phyloP scores from a whole-genome alignment of 2,329 filamentous ascomycete species.

The Teratosphaeria gauchensis region DNA sequence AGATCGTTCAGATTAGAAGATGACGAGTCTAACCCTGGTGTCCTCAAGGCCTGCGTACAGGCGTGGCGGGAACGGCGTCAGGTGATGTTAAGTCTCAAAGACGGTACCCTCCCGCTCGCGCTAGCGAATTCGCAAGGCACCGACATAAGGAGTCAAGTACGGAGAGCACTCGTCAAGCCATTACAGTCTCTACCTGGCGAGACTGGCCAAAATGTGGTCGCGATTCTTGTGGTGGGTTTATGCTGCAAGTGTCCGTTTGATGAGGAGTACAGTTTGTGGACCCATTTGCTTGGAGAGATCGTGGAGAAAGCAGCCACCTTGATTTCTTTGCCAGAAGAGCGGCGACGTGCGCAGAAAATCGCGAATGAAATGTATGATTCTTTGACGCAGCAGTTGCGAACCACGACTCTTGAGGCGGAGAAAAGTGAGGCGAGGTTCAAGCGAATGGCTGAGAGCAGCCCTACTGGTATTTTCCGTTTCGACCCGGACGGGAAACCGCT shows the following conservation, averaged over 20 bases:
- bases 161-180: slow-evolving; percentile 26
- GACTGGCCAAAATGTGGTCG: slow-evolving; percentile 26
- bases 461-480: slow-evolving; percentile 31
- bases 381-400: slow-evolving; percentile 26
- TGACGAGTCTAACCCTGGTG: not conserved
- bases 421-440: slow-evolving; percentile 30
- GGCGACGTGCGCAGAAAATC: slow-evolving; percentile 24
- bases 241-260: slow-evolving; percentile 31
- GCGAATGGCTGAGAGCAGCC: slow-evolving; percentile 30
- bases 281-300: slow-evolving; percentile 27
- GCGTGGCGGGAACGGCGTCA: slow-evolving; percentile 22
- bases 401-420: slow-evolving; percentile 22
- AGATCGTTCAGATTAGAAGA: not conserved
- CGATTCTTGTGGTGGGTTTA: slow-evolving; percentile 31
- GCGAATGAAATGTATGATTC: slow-evolving; percentile 28
- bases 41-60: slow-evolving; percentile 23
- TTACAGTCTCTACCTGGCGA: slow-evolving; percentile 22
- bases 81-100: slow-evolving; percentile 21
- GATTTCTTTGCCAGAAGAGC: slow-evolving; percentile 30
- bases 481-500: slow-evolving; percentile 25
- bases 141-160: slow-evolving; percentile 27
- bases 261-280: slow-evolving; percentile 29
- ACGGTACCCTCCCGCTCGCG: slow-evolving; percentile 23
- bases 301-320: slow-evolving; percentile 31
- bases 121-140: slow-evolving; percentile 13